Evolutionary conservation across 164 flowering plant species (phyloP).

Genomic region (Sextonia rubra): DNA sequence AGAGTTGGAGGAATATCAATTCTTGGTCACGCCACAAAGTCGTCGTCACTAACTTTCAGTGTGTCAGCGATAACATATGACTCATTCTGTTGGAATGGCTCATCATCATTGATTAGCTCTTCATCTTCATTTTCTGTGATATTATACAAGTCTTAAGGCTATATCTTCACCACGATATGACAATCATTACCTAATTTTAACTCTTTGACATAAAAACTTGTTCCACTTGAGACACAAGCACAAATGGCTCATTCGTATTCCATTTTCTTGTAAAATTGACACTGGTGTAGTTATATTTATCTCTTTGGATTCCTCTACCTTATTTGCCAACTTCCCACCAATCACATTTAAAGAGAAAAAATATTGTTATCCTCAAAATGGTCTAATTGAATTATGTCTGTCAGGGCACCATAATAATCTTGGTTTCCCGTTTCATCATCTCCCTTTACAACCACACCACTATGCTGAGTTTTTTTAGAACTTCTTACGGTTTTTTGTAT

Average conservation of each 20-base stretch:
- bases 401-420: not conserved
- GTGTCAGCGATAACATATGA: not conserved
- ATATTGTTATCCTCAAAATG: not conserved
- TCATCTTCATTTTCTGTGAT: not conserved
- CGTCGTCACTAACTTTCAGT: not conserved
- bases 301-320: not conserved
- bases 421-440: not conserved
- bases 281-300: not conserved
- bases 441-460: not conserved
- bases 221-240: no score
- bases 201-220: not conserved
- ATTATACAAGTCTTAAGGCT: not conserved
- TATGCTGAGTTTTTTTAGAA: not conserved
- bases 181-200: not conserved
- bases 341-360: not conserved
- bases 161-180: not conserved
- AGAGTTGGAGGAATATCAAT: not conserved
- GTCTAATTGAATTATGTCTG: not conserved
- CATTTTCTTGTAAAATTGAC: not conserved
- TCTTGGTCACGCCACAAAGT: not conserved
- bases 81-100: not conserved
- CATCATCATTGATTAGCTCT: not conserved
- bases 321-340: not conserved
- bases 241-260: not conserved
- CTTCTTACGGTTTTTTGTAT: not conserved